Evolutionary conservation across 1,284 basidiomycete species (phyloP).

Genomic region (Melanopsichium pennsylvanicum): DNA sequence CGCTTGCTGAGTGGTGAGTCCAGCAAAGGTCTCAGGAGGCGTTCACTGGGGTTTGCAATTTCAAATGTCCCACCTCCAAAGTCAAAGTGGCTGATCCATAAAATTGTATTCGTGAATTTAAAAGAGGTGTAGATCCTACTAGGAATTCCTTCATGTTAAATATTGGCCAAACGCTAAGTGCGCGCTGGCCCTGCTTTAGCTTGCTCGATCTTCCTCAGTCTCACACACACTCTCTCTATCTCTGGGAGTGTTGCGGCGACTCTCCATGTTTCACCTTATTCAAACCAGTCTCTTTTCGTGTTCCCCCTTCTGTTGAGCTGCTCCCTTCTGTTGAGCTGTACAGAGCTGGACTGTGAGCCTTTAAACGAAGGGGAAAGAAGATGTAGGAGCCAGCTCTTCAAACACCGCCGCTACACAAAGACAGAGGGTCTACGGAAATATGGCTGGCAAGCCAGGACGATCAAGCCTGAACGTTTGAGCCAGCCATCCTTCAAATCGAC

Average conservation of each 20-base stretch:
- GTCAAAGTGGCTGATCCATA: neutral
- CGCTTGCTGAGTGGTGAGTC: constrained; percentile 2
- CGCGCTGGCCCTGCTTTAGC: neutral
- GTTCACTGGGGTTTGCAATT: constrained; percentile 6
- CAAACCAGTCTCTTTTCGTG: constrained; percentile 3
- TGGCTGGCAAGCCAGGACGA: too few species aligned
- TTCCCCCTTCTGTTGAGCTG: neutral
- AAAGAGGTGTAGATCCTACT: neutral
- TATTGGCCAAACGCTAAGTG: constrained; percentile 4
- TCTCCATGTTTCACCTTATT: constrained; percentile 9
- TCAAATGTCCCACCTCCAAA: neutral
- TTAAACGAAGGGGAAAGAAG: too few species aligned
- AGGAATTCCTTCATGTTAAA: constrained; percentile 1
- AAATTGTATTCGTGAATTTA: neutral
- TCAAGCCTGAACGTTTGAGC: too few species aligned
- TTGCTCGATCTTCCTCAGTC: too few species aligned
- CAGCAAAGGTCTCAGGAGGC: constrained; percentile 19
- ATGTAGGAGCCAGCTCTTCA: too few species aligned
- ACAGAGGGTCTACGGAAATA: too few species aligned
- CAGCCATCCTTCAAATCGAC: too few species aligned
- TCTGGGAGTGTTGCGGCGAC: neutral
- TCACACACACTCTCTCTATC: neutral
- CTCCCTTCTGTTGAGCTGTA: too few species aligned
- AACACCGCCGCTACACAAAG: neutral
- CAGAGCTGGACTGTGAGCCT: too few species aligned